Conservation (phyloP, 768 basidiomycete genomes). For the Phanerodontia chrysosporium region DNA sequence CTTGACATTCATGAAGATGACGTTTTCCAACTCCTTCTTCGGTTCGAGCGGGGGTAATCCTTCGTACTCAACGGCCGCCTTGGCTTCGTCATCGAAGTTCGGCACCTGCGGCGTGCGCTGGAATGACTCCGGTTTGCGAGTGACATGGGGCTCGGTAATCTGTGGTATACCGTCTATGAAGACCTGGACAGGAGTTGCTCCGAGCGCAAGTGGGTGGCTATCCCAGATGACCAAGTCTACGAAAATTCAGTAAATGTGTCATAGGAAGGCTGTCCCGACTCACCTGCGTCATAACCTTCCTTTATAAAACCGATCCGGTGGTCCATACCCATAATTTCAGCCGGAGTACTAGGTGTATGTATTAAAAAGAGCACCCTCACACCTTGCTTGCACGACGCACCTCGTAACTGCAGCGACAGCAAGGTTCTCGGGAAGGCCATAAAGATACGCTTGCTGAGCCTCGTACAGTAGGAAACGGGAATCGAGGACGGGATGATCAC, state of each 20-base stretch:
- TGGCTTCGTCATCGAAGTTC: slow-evolving; percentile 57
- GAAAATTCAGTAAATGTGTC: not conserved
- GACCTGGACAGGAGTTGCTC: slow-evolving; percentile 78
- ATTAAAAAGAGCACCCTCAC: too few relatives aligned
- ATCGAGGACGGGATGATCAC: slow-evolving; percentile 57
- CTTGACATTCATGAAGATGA: slow-evolving; percentile 54
- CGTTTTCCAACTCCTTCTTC: slow-evolving; percentile 27
- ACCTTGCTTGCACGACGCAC: not conserved
- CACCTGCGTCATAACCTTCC: slow-evolving; percentile 64
- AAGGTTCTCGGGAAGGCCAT: slow-evolving; percentile 50
- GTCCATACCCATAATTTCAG: slow-evolving; percentile 56
- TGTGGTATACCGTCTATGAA: slow-evolving; percentile 84
- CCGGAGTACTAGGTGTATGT: slow-evolving; percentile 42
- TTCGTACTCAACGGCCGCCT: slow-evolving; percentile 51
- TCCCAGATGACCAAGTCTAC: slow-evolving; percentile 60
- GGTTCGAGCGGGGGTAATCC: slow-evolving; percentile 67
- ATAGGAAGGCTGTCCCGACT: not conserved
- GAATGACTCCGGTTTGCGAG: slow-evolving; percentile 41
- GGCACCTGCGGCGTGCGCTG: slow-evolving; percentile 53
- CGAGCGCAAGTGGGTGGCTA: slow-evolving; percentile 71
- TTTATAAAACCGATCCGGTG: slow-evolving; percentile 70
- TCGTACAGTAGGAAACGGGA: slow-evolving; percentile 67
- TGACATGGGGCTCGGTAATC: slow-evolving; percentile 30
- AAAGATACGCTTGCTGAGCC: slow-evolving; percentile 65
- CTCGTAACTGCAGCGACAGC: slow-evolving; percentile 61